Base-by-base conservation (phyloP, 2,329 filamentous ascomycete species). In the Cladosporium sp. region DNA sequence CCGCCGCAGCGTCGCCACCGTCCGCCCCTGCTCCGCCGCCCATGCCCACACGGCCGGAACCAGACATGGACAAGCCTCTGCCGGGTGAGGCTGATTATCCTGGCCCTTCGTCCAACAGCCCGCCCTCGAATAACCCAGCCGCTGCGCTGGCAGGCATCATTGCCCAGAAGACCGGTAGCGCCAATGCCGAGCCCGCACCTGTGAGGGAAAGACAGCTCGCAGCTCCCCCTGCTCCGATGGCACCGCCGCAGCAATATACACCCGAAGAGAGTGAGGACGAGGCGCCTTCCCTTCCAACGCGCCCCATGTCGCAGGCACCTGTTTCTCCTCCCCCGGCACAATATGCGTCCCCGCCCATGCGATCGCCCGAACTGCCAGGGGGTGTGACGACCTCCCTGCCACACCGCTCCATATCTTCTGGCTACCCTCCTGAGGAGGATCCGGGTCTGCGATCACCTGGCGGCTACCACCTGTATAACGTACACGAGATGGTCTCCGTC, bases 401-500 rank as follows among this genome's bases (percentile, higher is more conserved):
- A 7, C 76, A 78, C 60, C 66, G 80, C 62, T 70, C 71, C 45
- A 67, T 72, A 22, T 60, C 61, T n/a, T 52, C 55, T 10, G 54
- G 58, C 34, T 59, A 49, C 43, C 53, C 43, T 32, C 44, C 33
- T 34, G 50, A 58, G 33, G 48, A 53, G 13, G 52, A 55, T 10
- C 51, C 56, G 2, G 37, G 40, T 22, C 28, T 48, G 13, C 56
- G 53, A 31, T 84, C 85, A 2, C 87, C 88, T 4, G 87, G 88
- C 14, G 89, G 88, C 2, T 97, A 91, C 66, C 91, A 95, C 66
- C 78, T 97, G 69, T 97, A 96, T 72, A 96, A 95, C 63, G 91
- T 97, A 63, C 95, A 91, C 67, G 92, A 97, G 72, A 95, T 95
- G 87, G 83, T 95, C 4, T 92, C 90, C n/a, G 83, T 93, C 42